Base-by-base conservation (phyloP, 1,284 basidiomycete species). In the Ceratobasidium sp. region DNA sequence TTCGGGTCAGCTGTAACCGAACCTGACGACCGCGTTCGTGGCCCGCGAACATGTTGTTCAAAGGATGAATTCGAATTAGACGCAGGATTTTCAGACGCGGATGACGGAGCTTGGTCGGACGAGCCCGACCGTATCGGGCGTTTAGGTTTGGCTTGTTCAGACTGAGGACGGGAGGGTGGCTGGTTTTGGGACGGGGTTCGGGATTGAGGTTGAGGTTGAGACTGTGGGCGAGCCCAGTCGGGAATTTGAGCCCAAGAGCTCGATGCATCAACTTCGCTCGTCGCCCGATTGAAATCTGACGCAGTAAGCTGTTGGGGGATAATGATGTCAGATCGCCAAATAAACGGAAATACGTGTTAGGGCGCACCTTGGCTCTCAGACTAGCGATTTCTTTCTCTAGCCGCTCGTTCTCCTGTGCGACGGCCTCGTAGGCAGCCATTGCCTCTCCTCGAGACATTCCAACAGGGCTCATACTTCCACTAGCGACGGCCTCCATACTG, bases 391-490 rank as follows among this genome's bases (percentile, higher is more conserved):
- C 50, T n/a, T 57, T 69, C 36, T 69, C 52, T 9, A 69, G 64
- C 9, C 64, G 50, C 39, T 69, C 52, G 39, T 69, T 69, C 14
- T 69, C 64, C 52, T 57, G 55, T 39, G 52, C 64, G 12, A 57
- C 52, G 1, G 18, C 39, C 9, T 69, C 64, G 52, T 69, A 69
- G 34, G 64, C 64, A 28, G 50, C 1, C 2, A 69, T 34, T 3
- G 64, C 64, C 18, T 69, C 64, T 26, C 64, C 64, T 28, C 64
- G 64, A 26, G 64, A 69, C 64, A 69, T 69, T 8, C 52, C 52
- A 23, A 48, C 23, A 14, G 62, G 28, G n/a, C 32, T 32, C 36
- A 26, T 46, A 39, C 64, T 69, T 16, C 46, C 46, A 26, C 61
- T 65, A 6, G 48, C 45, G 32, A 23, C n/a, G 28, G 46, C 28